Conservation (phyloP, 148 eudicot species). For the Camellia lanceoleosa region DNA sequence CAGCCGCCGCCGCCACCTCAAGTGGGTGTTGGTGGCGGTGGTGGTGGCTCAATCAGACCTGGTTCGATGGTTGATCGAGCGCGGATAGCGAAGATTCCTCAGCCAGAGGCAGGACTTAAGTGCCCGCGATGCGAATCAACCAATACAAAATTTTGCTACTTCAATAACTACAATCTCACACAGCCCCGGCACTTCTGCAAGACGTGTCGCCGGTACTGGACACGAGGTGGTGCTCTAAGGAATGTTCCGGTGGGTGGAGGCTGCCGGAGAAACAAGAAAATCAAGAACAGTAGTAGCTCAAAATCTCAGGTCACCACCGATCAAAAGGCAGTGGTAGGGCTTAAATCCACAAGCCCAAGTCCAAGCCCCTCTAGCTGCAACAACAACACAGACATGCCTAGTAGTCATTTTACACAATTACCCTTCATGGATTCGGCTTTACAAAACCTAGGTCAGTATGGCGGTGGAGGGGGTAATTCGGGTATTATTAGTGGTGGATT, state of each 20-base stretch:
- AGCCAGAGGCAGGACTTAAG: neutral
- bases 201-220: conserved; percentile 24
- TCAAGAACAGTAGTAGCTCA: conserved; percentile 17
- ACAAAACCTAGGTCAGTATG: conserved; percentile 44
- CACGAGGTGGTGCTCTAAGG: conserved; percentile 26
- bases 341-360: conserved; percentile 8
- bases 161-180: conserved; percentile 9
- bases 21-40: conserved; percentile 20
- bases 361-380: conserved; percentile 25
- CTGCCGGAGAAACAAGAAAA: conserved; percentile 57
- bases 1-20: conserved; percentile 22
- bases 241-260: conserved; percentile 74
- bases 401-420: conserved; percentile 21
- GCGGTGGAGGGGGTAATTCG: conserved; percentile 37
- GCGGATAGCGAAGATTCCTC: conserved; percentile 32
- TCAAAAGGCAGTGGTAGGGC: conserved; percentile 9
- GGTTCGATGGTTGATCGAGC: conserved; percentile 70
- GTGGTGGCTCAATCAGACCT: conserved; percentile 36
- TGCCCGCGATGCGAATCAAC: conserved; percentile 7
- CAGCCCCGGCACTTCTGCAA: conserved; percentile 14
- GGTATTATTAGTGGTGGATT: conserved; percentile 14
- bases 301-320: conserved; percentile 22
- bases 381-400: conserved; percentile 20
- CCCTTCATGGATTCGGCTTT: conserved; percentile 44
- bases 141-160: conserved; percentile 4